These are phyloP conservation scores for Rhizopus stolonifer DNA, from an alignment of 371 early-diverging fungal genomes.

Conservation along the genomic window DNA sequence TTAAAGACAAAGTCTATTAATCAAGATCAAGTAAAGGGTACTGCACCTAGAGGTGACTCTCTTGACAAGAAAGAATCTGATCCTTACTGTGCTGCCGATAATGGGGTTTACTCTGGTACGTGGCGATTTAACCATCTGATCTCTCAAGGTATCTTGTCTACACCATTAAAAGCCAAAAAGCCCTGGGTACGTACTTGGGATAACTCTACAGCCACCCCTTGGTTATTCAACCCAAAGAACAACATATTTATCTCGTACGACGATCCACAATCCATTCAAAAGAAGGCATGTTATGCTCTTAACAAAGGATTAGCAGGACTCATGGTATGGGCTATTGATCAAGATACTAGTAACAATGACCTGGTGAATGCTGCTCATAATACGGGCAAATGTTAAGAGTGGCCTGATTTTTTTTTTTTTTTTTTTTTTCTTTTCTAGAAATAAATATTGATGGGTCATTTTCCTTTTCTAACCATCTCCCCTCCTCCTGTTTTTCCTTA, in stretches of 20 bases:
- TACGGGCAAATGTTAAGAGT: no score
- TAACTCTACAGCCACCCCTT: slow-evolving; percentile 48
- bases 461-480: no score
- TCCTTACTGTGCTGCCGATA: slow-evolving; percentile 24
- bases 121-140: slow-evolving; percentile 57
- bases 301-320: slow-evolving; percentile 47
- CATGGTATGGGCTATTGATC: slow-evolving; percentile 49
- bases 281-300: slow-evolving; percentile 48
- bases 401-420: no score
- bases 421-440: no score
- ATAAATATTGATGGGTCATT: no score
- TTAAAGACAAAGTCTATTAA: slow-evolving; percentile 22
- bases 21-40: slow-evolving; percentile 27
- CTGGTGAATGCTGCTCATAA: no score
- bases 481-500: no score
- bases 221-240: slow-evolving; percentile 56
- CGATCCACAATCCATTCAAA: slow-evolving; percentile 49
- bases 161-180: slow-evolving; percentile 39
- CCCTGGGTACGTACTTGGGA: slow-evolving; percentile 60
- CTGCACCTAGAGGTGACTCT: slow-evolving; percentile 35
- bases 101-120: slow-evolving; percentile 37
- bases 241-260: slow-evolving; percentile 62
- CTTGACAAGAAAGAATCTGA: slow-evolving; percentile 27
- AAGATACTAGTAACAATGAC: slow-evolving; percentile 27
- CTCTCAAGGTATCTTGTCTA: slow-evolving; percentile 50